phyloP scores from a whole-genome alignment of 2,329 filamentous ascomycete species.

The Cordyceps farinosa region DNA sequence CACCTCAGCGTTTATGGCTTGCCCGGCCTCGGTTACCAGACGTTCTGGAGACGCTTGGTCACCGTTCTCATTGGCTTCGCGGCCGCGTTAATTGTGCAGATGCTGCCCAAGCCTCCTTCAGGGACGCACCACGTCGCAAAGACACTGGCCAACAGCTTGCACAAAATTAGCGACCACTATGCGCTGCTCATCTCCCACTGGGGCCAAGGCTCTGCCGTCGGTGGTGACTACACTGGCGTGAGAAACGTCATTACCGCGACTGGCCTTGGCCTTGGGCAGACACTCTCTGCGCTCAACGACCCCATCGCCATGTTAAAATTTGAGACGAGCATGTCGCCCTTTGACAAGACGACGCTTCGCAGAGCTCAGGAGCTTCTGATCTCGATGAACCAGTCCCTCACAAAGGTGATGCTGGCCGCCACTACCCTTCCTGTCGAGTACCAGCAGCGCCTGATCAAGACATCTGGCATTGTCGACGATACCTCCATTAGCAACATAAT shows the following conservation, averaged over 20 bases:
- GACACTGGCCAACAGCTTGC: constrained; percentile 41
- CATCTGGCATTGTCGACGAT: constrained; percentile 40
- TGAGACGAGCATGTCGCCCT: constrained; percentile 31
- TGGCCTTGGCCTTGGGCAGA: constrained; percentile 29
- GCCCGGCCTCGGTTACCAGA: constrained; percentile 43
- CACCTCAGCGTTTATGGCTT: constrained; percentile 43
- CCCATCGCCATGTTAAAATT: constrained; percentile 29
- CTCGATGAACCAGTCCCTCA: constrained; percentile 33
- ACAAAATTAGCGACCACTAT: constrained; percentile 45
- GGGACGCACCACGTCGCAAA: constrained; percentile 43
- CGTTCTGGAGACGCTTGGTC: constrained; percentile 46
- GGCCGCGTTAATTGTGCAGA: constrained; percentile 42
- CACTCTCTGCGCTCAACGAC: constrained; percentile 25
- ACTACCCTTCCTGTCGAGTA: constrained; percentile 37
- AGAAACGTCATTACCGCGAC: constrained; percentile 22
- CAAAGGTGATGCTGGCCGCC: constrained; percentile 31
- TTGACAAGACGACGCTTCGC: constrained; percentile 30
- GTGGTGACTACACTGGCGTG: constrained; percentile 24
- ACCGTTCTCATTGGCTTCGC: constrained; percentile 43
- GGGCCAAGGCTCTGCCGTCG: constrained; percentile 29
- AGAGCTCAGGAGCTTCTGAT: constrained; percentile 29
- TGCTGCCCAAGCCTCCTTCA: constrained; percentile 46
- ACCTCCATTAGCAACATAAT: constrained; percentile 47
- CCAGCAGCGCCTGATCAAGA: constrained; percentile 36
- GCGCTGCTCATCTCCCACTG: constrained; percentile 45